Evolutionary conservation across 2,329 filamentous ascomycete genomes (phyloP).

Genomic region (Cladosporium phlei): DNA sequence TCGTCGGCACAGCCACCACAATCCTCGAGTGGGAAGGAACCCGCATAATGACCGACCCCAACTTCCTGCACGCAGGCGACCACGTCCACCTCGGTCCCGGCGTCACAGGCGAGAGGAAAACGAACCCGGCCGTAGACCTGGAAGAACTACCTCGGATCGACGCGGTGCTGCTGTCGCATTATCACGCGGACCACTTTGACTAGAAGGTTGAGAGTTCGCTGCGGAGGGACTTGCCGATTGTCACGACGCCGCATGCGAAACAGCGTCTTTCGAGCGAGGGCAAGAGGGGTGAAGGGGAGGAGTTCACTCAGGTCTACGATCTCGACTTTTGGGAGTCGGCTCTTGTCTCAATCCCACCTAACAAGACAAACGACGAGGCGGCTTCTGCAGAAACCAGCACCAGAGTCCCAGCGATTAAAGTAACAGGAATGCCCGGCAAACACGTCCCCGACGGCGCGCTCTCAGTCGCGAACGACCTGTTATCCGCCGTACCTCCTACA

Average conservation of each 20-base stretch:
- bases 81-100: slow-evolving; percentile 64
- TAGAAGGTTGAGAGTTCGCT: slow-evolving; percentile 48
- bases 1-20: slow-evolving; percentile 55
- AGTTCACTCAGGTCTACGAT: slow-evolving; percentile 52
- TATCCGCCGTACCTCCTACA: slow-evolving; percentile 56
- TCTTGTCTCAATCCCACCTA: slow-evolving; percentile 39
- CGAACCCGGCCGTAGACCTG: slow-evolving; percentile 57
- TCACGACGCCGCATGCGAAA: slow-evolving; percentile 60
- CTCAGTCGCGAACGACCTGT: slow-evolving; percentile 43
- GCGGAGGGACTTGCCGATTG: slow-evolving; percentile 54
- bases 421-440: slow-evolving; percentile 62
- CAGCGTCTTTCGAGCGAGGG: slow-evolving; percentile 44
- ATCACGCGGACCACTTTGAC: slow-evolving; percentile 59
- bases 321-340: slow-evolving; percentile 54
- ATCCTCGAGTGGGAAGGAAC: slow-evolving; percentile 51
- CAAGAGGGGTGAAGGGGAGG: slow-evolving; percentile 42
- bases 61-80: slow-evolving; percentile 62
- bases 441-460: slow-evolving; percentile 50
- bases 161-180: slow-evolving; percentile 58
- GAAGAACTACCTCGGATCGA: slow-evolving; percentile 57
- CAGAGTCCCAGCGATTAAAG: slow-evolving; percentile 44
- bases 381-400: slow-evolving; percentile 3
- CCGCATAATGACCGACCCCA: slow-evolving; percentile 54
- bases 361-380: neutral
- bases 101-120: slow-evolving; percentile 51